Base-by-base conservation (phyloP, 345 rosid species). In the Turritis glabra region DNA sequence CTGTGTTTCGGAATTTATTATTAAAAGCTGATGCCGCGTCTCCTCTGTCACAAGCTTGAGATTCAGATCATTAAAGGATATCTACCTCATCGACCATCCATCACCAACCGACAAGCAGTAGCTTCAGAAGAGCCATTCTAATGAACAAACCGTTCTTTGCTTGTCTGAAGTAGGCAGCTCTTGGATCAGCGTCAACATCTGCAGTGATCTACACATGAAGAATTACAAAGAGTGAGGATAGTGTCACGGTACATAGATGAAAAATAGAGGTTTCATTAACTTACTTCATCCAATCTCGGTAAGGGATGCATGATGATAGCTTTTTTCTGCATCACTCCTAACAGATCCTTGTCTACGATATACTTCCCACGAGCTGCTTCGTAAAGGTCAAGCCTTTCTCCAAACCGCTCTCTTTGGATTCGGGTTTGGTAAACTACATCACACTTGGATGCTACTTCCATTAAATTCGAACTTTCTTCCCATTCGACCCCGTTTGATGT, bases 161-260 rank as follows among this genome's bases (percentile, higher is more conserved):
- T 85, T 94, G 99, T 82, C 99, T 87, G 70, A 94, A 94, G 83
- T 91, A 90, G 3, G 99, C 99, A 72, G 96, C 97, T 54, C 97
- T 88, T 9, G 95, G 96, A 81, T 94, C 99, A 6, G 54, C 72
- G 60, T 92, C 97, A 11, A 91, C 97, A 26, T 86, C 93, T 40
- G 88, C 82, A 5, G 93, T 84, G 18, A 94, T 88, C 98, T 92
- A 35, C 17, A 18, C 30, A 7, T n/a, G n/a, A n/a, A n/a, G n/a
- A n/a, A n/a, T n/a, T n/a, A 38, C 9, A 64, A 13, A 47, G 21
- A 72, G 15, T 69, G 58, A 40, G 56, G 30, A 19, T 35, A 38
- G 44, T 30, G 35, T 21, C 0, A 3, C 0, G 4, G 7, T 44
- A 23, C 43, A 44, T n/a, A 37, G 7, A 35, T 47, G 52, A 18